A percentile compares a stretch with the other conserved stretches of the same genome.
Evolutionary conservation across 371 early-diverging fungal species (phyloP).

Genomic region (Mortierella sp.): DNA sequence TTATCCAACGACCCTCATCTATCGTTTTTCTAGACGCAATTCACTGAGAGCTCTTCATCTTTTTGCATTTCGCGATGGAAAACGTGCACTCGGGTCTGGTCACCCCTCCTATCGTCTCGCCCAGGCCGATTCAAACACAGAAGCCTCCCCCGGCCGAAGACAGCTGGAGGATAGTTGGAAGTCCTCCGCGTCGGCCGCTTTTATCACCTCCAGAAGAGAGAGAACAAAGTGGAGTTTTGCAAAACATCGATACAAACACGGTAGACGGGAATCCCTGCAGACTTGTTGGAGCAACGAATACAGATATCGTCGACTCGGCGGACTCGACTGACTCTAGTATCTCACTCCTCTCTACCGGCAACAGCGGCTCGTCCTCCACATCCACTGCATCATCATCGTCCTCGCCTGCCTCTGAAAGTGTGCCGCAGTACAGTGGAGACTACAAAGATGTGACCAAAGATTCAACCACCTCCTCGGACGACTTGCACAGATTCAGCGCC

Average conservation of each 20-base stretch:
- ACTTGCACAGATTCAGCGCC: not conserved
- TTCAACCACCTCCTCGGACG: conserved; percentile 6
- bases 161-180: conserved; percentile 48
- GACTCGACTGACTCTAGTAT: conserved; percentile 30
- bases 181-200: conserved; percentile 25
- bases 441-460: not conserved
- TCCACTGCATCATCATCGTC: conserved; percentile 17
- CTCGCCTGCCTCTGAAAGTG: conserved; percentile 15
- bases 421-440: conserved; percentile 17
- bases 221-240: not conserved
- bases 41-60: not conserved
- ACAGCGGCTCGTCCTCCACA: conserved; percentile 19
- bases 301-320: conserved; percentile 21
- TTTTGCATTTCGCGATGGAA: conserved; percentile 3
- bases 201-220: conserved; percentile 28
- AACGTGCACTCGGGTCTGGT: conserved; percentile 15
- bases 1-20: no score
- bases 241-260: conserved; percentile 7
- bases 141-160: conserved; percentile 2
- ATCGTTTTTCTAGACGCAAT: no score
- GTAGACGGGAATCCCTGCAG: not conserved
- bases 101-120: conserved; percentile 30
- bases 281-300: not conserved
- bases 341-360: conserved; percentile 17
- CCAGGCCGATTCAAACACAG: conserved; percentile 23